These are phyloP conservation scores for Mucor circinelloides DNA, from an alignment of 371 early-diverging fungal genomes.

Conservation along the genomic window DNA sequence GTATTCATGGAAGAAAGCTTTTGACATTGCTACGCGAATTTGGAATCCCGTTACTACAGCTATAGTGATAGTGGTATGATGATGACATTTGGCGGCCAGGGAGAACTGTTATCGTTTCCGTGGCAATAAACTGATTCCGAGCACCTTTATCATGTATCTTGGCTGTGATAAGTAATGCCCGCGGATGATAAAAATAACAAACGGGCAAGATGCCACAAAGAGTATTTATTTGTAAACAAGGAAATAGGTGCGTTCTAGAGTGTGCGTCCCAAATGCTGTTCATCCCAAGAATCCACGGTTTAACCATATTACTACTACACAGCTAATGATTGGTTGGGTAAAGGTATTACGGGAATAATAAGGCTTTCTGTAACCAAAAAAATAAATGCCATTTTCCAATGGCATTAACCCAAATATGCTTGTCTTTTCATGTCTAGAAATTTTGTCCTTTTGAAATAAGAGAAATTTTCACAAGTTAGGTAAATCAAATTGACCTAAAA, in stretches of 20 bases:
- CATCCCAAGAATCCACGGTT: not conserved
- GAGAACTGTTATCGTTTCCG: not conserved
- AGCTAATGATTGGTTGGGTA: not conserved
- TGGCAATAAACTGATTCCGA: not conserved
- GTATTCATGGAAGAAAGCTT: not conserved
- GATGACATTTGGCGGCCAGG: not conserved
- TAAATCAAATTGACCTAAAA: too few relatives aligned
- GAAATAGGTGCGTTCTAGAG: not conserved
- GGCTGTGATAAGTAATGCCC: not conserved
- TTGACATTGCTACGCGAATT: not conserved
- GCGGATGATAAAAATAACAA: not conserved
- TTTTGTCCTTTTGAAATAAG: too few relatives aligned
- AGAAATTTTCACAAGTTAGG: too few relatives aligned
- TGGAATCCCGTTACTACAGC: not conserved
- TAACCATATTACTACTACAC: not conserved
- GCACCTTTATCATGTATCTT: not conserved
- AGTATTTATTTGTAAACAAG: not conserved
- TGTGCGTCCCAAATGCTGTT: not conserved
- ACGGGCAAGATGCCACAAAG: not conserved
- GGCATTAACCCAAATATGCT: too few relatives aligned
- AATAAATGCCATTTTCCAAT: too few relatives aligned
- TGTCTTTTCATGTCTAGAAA: too few relatives aligned
- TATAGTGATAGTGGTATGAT: not conserved
- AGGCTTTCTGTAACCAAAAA: not conserved
- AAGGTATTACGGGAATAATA: not conserved